Base-by-base conservation (phyloP, 345 rosid species). In the Eucalyptus lansdowneana region DNA sequence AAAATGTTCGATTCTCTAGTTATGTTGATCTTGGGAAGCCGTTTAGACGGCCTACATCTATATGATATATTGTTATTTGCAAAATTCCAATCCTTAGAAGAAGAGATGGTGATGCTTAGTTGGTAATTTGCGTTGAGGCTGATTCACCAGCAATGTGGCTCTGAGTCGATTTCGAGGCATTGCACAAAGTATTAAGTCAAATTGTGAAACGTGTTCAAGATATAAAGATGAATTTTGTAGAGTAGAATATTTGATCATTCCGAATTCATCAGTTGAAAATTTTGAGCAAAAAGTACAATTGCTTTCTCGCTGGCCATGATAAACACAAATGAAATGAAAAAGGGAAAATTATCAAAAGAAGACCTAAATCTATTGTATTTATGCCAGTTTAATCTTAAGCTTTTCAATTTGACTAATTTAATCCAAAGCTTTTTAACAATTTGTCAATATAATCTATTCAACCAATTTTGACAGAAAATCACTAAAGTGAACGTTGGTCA, bases 261-360 rank as follows among this genome's bases (percentile, higher is more conserved):
- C 1, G 13, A 56, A 24, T 56, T 56, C 62, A 24, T 56, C 13
- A 0, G 62, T 56, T 56, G 62, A 56, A 24, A 56, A 22, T 9
- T 56, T 56, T 24, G 27, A 56, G 62, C 62, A 56, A 56, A 56
- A 56, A 10, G 27, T 56, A 56, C 62, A 56, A 24, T 56, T 0
- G 3, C 29, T 22, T 56, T 56, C 6, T 56, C 13, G 2, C 3
- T 56, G 62, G 29, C 62, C 62, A 24, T 56, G 29, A 0, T 24
- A 24, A 24, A 24, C 29, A 24, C 62, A 56, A 56, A 56, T 53
- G 58, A 53, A 53, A 53, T 53, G 58, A 53, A 53, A 53, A 53
- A 53, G 58, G 58, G 22, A 56, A 24, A 56, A 22, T 56, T 22
- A 24, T 56, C 0, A 24, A 0, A 56, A 56, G 0, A 56, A 24